These are phyloP conservation scores for Begonia loranthoides DNA, from an alignment of 306 rosid species.

Conservation along the genomic window DNA sequence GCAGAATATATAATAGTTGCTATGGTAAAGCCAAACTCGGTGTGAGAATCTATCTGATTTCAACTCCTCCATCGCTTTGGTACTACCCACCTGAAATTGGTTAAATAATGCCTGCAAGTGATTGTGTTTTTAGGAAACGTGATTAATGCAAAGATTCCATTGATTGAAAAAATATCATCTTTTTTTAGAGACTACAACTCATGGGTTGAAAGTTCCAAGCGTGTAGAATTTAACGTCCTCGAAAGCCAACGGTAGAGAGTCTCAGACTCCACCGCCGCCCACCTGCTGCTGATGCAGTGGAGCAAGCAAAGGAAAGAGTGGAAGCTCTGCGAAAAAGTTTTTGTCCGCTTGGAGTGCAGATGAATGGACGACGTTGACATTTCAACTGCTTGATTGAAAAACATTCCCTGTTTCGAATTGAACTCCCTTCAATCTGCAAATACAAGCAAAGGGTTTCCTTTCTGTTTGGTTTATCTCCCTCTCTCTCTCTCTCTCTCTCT, in stretches of 20 bases:
- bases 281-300: background rate
- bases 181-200: too few species aligned
- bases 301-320: background rate
- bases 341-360: background rate
- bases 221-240: background rate
- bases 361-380: constrained; percentile 45
- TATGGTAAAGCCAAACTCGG: too few species aligned
- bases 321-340: constrained; percentile 1
- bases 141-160: too few species aligned
- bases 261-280: too few species aligned
- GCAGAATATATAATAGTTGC: too few species aligned
- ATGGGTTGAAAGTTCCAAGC: too few species aligned
- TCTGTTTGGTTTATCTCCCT: constrained; percentile 25
- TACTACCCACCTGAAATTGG: background rate
- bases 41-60: background rate
- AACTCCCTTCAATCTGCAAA: constrained; percentile 33
- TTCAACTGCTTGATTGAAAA: constrained; percentile 29
- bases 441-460: constrained; percentile 59
- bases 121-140: too few species aligned
- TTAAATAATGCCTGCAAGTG: too few species aligned
- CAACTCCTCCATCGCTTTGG: background rate
- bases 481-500: too few species aligned
- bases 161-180: too few species aligned
- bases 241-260: background rate
- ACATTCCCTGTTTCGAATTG: constrained; percentile 26